Evolutionary conservation across 768 basidiomycete genomes (phyloP), one percentile per base, ranked within the genome.

Genomic region (Peribolospora kevripleyi): DNA sequence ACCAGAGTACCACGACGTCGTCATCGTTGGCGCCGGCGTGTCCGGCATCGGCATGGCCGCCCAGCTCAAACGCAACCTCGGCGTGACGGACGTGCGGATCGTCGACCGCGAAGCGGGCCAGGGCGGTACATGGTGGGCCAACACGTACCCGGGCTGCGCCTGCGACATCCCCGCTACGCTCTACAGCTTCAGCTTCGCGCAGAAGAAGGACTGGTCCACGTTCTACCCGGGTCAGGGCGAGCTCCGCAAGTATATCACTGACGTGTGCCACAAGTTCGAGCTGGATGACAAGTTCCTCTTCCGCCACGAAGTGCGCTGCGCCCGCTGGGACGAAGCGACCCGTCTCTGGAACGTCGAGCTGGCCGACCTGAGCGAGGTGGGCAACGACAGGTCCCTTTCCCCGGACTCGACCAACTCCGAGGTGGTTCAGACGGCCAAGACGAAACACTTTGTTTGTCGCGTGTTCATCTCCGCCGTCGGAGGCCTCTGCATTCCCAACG

Each of bases 1-100:
- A 25, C 25, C 25, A 25, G 25, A 25, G 25, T 25, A 25, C 25
- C 25, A 25, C 25, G 25, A 25, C 25, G 25, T 25, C 25, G 25
- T 61, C 52, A 58, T 61, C 49, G 56, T 62, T 51, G 64, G 64
- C 14, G 56, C 60, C 1, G 64, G 64, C 6, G 9, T 65, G 3
- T 55, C 55, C 0, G 64, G 64, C 7, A 57, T 65, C 52, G 60
- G 61, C 7, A 7, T 59, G 0, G 61, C 58, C 10, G 56, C 60
- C 36, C 61, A 65, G 55, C 54, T 65, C 25, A 57, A 57, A 51
- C 51, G 57, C 8, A 57, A 60, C 54, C 56, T 62, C 9, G 57
- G 57, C n/a, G 48, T 59, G 46, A 56, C 46, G 3, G 61, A 63
- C 41, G 55, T 63, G 5, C 57, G 7, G 42, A n/a, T 42, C 45